phyloP scores from a whole-genome alignment of 257 asterid species.

The Rhazya stricta region DNA sequence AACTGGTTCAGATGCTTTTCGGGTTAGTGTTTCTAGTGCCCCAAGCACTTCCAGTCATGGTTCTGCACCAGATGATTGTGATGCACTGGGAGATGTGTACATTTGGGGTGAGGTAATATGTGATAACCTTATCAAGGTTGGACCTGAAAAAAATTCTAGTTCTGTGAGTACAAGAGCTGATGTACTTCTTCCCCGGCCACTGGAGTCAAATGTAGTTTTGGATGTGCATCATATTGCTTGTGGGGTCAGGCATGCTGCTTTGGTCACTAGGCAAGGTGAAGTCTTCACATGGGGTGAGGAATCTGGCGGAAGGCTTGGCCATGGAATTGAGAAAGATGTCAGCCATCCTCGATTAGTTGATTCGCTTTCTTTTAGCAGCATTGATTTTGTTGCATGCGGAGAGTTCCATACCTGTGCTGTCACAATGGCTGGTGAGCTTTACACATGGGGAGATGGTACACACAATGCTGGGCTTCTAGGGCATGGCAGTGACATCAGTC shows the following conservation, averaged over 20 bases:
- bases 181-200: slow-evolving; percentile 71
- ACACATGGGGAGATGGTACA: slow-evolving; percentile 97
- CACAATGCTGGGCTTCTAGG: slow-evolving; percentile 91
- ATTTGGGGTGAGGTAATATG: slow-evolving; percentile 95
- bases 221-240: slow-evolving; percentile 87
- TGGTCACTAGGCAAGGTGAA: slow-evolving; percentile 89
- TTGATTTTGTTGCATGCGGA: slow-evolving; percentile 86
- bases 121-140: slow-evolving; percentile 60
- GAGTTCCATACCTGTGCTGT: slow-evolving; percentile 91
- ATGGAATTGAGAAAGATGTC: slow-evolving; percentile 70
- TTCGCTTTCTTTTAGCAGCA: slow-evolving; percentile 51
- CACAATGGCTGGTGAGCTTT: slow-evolving; percentile 70
- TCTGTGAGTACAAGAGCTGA: slow-evolving; percentile 64
- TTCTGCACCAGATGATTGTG: slow-evolving; percentile 88
- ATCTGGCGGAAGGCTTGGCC: slow-evolving; percentile 97
- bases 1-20: slow-evolving; percentile 74
- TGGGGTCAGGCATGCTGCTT: slow-evolving; percentile 81
- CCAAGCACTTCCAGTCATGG: slow-evolving; percentile 98
- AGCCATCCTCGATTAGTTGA: slow-evolving; percentile 66
- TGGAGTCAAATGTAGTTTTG: slow-evolving; percentile 69
- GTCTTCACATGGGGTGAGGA: slow-evolving; percentile 96
- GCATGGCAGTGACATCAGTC: slow-evolving; percentile 70
- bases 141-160: slow-evolving; percentile 69
- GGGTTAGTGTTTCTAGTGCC: slow-evolving; percentile 93
- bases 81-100: slow-evolving; percentile 83